These are phyloP conservation scores for Hysterium pulicare DNA, from an alignment of 2,329 filamentous ascomycete species.

Conservation along the genomic window DNA sequence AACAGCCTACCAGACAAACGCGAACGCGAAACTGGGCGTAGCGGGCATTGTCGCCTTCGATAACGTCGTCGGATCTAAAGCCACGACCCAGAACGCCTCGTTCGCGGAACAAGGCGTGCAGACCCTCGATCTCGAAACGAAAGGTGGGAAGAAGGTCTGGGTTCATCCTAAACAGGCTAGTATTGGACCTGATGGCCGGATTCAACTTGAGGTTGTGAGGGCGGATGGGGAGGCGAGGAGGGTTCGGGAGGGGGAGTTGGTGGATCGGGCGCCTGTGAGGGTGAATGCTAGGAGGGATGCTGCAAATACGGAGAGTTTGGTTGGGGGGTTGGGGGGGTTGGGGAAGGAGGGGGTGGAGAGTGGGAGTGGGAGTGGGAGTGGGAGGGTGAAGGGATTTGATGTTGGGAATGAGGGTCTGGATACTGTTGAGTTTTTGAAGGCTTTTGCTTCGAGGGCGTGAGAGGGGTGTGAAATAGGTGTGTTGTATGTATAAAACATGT, in stretches of 20 bases:
- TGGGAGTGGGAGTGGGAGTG: too few species aligned
- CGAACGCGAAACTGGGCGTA: constrained; percentile 40
- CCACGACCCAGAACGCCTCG: constrained; percentile 4
- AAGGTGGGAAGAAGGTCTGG: constrained; percentile 53
- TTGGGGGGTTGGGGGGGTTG: not conserved
- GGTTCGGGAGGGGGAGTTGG: constrained; percentile 23
- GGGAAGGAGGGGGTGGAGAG: not conserved
- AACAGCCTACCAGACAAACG: constrained; percentile 13
- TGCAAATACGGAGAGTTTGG: not conserved
- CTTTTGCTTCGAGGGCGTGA: not conserved
- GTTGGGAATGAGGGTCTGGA: not conserved
- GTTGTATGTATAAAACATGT: too few species aligned
- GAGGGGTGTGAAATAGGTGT: not conserved
- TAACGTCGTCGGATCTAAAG: too few species aligned
- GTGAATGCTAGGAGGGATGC: not conserved
- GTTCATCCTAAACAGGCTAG: constrained; percentile 45
- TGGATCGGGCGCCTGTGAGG: constrained; percentile 21
- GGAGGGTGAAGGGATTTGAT: too few species aligned
- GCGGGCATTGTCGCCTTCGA: constrained; percentile 44
- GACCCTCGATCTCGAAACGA: constrained; percentile 40
- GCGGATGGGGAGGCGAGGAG: constrained; percentile 15
- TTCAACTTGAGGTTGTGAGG: constrained; percentile 25
- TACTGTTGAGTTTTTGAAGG: not conserved
- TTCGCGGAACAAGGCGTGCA: constrained; percentile 18
- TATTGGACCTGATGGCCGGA: constrained; percentile 27